phyloP scores from a whole-genome alignment of 2,329 filamentous ascomycete genomes.

The Pseudogymnoascus sp. region DNA sequence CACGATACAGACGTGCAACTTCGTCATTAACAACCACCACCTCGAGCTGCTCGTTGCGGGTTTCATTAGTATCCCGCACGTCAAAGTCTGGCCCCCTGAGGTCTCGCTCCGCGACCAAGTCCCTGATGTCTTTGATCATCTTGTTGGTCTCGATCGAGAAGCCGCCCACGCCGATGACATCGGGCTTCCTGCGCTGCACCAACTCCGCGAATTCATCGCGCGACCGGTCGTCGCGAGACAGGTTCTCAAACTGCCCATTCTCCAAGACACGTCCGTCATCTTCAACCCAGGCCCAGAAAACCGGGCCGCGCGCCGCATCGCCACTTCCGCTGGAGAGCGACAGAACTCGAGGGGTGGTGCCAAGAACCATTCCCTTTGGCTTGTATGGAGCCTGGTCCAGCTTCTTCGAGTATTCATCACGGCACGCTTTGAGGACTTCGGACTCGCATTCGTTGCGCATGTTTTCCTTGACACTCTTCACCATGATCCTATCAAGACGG shows the following conservation, averaged over 20 bases:
- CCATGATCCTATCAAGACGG: constrained; percentile 76
- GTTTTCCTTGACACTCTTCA: constrained; percentile 89
- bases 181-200: constrained; percentile 70
- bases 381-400: constrained; percentile 96
- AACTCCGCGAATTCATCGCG: constrained; percentile 68
- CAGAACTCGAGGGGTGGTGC: constrained; percentile 79
- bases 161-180: constrained; percentile 83
- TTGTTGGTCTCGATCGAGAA: constrained; percentile 81
- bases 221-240: constrained; percentile 61
- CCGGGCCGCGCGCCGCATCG: constrained; percentile 56
- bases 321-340: constrained; percentile 81
- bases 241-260: constrained; percentile 76
- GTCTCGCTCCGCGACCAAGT: constrained; percentile 68
- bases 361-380: constrained; percentile 83
- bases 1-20: constrained; percentile 91
- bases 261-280: constrained; percentile 86
- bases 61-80: constrained; percentile 67
- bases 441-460: constrained; percentile 92
- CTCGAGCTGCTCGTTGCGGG: constrained; percentile 71
- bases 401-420: constrained; percentile 80
- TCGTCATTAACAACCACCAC: constrained; percentile 93
- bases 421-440: constrained; percentile 76
- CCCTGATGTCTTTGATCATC: constrained; percentile 72
- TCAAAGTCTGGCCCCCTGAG: constrained; percentile 76
- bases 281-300: constrained; percentile 88